These are phyloP conservation scores for Caloboletus firmus DNA, from an alignment of 1,284 basidiomycete species.

Conservation along the genomic window DNA sequence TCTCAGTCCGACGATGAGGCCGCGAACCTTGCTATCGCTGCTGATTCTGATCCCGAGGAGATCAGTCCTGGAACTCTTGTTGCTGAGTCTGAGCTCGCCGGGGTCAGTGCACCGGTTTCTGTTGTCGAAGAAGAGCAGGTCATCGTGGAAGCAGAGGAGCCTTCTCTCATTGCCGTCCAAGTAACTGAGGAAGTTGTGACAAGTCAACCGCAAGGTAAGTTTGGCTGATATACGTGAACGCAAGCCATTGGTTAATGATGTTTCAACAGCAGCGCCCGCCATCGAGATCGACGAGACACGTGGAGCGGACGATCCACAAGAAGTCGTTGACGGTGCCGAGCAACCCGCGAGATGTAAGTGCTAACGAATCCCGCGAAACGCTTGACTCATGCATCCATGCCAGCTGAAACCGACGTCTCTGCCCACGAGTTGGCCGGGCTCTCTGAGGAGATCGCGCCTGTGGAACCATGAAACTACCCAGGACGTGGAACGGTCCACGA, in stretches of 20 bases:
- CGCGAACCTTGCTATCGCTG: background rate
- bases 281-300: background rate
- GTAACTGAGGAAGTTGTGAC: background rate
- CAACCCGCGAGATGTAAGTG: slow-evolving; percentile 10
- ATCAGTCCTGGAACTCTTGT: background rate
- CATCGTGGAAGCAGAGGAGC: background rate
- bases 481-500: background rate
- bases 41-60: slow-evolving; percentile 4
- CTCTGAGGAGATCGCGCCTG: slow-evolving; percentile 1
- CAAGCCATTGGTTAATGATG: background rate
- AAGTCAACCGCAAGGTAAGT: slow-evolving; percentile 6
- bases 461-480: background rate
- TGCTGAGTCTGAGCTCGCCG: background rate
- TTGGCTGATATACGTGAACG: background rate
- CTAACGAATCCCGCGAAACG: background rate
- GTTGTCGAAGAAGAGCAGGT: background rate
- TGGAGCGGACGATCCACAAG: background rate
- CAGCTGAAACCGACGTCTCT: slow-evolving; percentile 1
- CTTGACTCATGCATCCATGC: slow-evolving; percentile 1
- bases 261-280: background rate
- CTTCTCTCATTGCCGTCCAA: background rate
- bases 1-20: slow-evolving; percentile 14
- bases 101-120: background rate
- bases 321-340: background rate
- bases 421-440: background rate